These are phyloP conservation scores for Chalara sp. DNA, from an alignment of 2,329 filamentous ascomycete genomes.

Conservation along the genomic window DNA sequence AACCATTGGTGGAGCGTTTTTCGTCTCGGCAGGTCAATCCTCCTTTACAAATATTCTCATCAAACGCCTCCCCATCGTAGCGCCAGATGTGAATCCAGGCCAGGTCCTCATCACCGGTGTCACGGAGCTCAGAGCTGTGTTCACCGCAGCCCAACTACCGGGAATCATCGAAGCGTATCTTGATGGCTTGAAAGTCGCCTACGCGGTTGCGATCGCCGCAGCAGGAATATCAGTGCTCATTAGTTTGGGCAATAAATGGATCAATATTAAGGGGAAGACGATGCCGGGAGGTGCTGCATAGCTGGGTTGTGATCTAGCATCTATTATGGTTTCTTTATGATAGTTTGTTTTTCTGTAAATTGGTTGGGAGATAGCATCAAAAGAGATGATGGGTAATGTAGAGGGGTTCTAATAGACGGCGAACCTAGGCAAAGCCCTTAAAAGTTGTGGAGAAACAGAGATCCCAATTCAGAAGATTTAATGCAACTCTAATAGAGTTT, in stretches of 20 bases:
- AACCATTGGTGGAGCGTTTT: slow-evolving; percentile 43
- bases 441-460: too few species aligned
- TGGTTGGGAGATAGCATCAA: too few species aligned
- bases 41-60: slow-evolving; percentile 41
- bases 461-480: too few species aligned
- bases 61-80: slow-evolving; percentile 26
- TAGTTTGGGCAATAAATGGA: slow-evolving; percentile 31
- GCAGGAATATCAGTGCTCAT: slow-evolving; percentile 34
- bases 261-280: slow-evolving; percentile 23
- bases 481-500: too few species aligned
- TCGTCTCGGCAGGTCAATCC: slow-evolving; percentile 41
- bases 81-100: slow-evolving; percentile 31
- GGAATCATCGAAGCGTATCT: slow-evolving; percentile 57
- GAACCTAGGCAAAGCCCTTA: too few species aligned
- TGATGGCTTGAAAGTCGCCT: slow-evolving; percentile 54
- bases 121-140: slow-evolving; percentile 48
- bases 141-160: slow-evolving; percentile 40
- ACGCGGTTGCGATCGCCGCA: slow-evolving; percentile 49
- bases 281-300: slow-evolving; percentile 17
- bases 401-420: too few species aligned
- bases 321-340: too few species aligned
- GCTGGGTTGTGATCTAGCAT: neutral
- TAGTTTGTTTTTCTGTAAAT: too few species aligned
- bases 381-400: too few species aligned
- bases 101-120: slow-evolving; percentile 37